Percentiles rank a stretch among this genome's conserved stretches.
These are phyloP conservation scores for Madurella mycetomatis DNA, from an alignment of 2,329 filamentous ascomycete species.

Conservation along the genomic window DNA sequence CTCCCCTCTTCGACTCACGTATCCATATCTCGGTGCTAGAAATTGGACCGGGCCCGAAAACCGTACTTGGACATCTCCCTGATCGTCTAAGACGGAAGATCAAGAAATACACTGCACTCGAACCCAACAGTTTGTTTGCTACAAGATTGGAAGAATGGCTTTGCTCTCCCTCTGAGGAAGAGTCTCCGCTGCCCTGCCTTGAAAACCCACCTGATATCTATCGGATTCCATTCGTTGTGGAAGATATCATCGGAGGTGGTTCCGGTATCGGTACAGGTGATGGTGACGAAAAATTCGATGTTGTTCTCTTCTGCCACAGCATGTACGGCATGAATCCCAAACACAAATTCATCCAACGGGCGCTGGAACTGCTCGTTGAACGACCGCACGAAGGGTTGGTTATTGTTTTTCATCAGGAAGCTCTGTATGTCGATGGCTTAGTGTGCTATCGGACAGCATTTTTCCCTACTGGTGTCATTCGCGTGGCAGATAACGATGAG, in stretches of 20 bases:
- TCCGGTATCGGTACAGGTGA: conserved; percentile 21
- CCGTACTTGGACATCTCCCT: conserved; percentile 48
- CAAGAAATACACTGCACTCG: conserved; percentile 49
- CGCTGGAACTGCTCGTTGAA: conserved; percentile 45
- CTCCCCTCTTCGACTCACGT: conserved; percentile 38
- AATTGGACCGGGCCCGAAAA: conserved; percentile 55
- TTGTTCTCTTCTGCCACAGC: conserved; percentile 60
- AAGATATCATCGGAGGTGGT: conserved; percentile 18
- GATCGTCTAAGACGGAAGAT: conserved; percentile 38
- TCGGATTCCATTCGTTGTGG: conserved; percentile 35
- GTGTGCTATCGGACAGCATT: conserved; percentile 43
- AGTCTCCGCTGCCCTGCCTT: conserved; percentile 39
- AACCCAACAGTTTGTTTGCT: conserved; percentile 48
- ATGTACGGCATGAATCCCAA: conserved; percentile 57
- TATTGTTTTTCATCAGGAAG: conserved; percentile 53
- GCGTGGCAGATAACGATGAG: conserved; percentile 42
- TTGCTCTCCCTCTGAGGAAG: conserved; percentile 23
- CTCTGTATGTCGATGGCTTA: conserved; percentile 43
- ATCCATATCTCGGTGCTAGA: conserved; percentile 50
- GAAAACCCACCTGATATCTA: conserved; percentile 36
- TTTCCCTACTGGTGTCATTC: conserved; percentile 42
- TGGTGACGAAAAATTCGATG: conserved; percentile 42
- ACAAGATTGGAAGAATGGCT: conserved; percentile 41
- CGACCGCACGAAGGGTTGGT: conserved; percentile 40
- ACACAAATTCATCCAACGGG: conserved; percentile 39